A percentile compares a stretch with the other conserved stretches of the same genome.
These are phyloP conservation scores for Micractinium sp. DNA, from an alignment of 139 green algal species.

Conservation along the genomic window DNA sequence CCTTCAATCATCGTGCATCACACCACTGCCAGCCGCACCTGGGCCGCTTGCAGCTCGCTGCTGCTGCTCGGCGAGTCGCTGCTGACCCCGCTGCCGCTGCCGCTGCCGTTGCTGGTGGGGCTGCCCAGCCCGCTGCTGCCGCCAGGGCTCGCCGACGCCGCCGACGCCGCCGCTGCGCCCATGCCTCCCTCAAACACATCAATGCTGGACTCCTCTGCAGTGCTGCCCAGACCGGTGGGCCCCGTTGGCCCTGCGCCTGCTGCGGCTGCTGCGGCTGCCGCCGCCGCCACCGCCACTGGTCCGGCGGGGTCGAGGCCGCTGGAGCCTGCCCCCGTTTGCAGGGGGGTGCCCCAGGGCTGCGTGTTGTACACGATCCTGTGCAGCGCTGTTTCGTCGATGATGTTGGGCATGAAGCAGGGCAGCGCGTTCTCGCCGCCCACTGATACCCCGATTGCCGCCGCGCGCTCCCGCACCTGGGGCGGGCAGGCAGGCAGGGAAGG, in stretches of 20 bases:
- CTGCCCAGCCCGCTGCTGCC: conserved; percentile 4
- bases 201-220: neutral
- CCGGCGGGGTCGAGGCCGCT: neutral
- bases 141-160: neutral
- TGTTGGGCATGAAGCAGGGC: conserved; percentile 74
- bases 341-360: conserved; percentile 37
- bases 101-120: conserved; percentile 12
- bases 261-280: neutral
- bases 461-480: conserved; percentile 71
- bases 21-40: neutral
- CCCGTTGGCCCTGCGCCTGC: neutral
- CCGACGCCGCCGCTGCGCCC: neutral
- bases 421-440: conserved; percentile 95
- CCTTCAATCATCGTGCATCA: neutral
- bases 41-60: neutral
- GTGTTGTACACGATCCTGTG: conserved; percentile 42
- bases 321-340: conserved; percentile 15
- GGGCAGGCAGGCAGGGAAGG: neutral
- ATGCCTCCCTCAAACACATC: neutral
- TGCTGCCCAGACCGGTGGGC: neutral
- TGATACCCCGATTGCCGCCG: conserved; percentile 64
- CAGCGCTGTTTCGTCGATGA: conserved; percentile 72
- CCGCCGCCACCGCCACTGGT: neutral
- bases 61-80: neutral
- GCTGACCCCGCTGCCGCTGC: neutral